Evolutionary conservation across 2,329 filamentous ascomycete genomes (phyloP), one percentile per base, ranked within the genome.

Genomic region (Fusarium napiforme): DNA sequence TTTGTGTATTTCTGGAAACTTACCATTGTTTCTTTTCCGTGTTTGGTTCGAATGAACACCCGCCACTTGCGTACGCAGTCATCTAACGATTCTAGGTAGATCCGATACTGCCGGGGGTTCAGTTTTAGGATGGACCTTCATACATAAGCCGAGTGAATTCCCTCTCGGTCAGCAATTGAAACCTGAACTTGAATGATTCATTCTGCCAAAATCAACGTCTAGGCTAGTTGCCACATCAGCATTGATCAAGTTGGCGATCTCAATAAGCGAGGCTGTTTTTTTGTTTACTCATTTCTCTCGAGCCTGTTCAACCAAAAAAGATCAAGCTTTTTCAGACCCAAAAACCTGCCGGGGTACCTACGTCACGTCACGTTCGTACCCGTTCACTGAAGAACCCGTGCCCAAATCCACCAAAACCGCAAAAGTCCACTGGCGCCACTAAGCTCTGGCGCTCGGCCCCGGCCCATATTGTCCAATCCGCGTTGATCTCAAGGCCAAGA

Each of bases 51-150:
- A 39, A 50, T 30, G 23, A 49, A 45, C 32, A 69, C 58, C 67
- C 72, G 74, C 74, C 75, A 77, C 70, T 62, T 72, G 70, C 74
- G 64, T 74, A 71, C 67, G 72, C 61, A 71, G 53, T 45, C 46
- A 49, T 60, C 59, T 64, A 69, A 53, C 66, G 59, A 67, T 68
- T 58, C 47, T 42, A 49, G 56, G 60, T 60, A 67, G 70, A 39
- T 71, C 72, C 73, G 72, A 74, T 62, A 61, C 62, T 73, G 69
- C 69, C 69, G 72, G 62, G 61, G 65, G 34, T n/a, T 50, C 42
- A 50, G 40, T 39, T 37, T 45, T 28, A 30, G 42, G 61, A 28
- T 28, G 28, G 28, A 72, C 42, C 36, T 69, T 69, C 59, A 47
- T 63, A 64, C 71, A 72, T 70, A 72, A 72, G 47, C 60, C 36